These are phyloP conservation scores for Colletotrichum orbiculare DNA, from an alignment of 2,329 filamentous ascomycete species.

Conservation along the genomic window DNA sequence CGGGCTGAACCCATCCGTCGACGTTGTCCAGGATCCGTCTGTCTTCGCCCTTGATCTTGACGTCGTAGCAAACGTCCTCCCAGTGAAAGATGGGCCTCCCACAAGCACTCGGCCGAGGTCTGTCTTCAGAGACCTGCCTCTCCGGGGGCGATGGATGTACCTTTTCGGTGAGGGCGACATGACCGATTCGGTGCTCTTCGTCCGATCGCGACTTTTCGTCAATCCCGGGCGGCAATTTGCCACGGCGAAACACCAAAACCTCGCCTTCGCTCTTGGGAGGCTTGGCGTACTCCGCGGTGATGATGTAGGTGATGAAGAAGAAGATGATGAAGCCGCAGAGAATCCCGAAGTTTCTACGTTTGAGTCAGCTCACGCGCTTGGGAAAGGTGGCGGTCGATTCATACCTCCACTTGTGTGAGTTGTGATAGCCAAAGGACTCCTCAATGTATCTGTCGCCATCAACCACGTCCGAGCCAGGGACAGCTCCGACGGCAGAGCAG, in stretches of 20 bases:
- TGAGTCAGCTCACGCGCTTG: background rate
- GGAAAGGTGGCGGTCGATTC: background rate
- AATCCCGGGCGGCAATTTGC: slow-evolving; percentile 61
- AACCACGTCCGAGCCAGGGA: slow-evolving; percentile 54
- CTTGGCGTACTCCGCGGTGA: slow-evolving; percentile 73
- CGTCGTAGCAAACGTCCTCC: slow-evolving; percentile 72
- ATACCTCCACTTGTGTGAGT: slow-evolving; percentile 57
- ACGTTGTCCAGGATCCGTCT: slow-evolving; percentile 77
- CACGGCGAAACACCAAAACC: slow-evolving; percentile 69
- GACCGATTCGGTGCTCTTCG: slow-evolving; percentile 20
- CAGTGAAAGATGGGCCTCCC: slow-evolving; percentile 68
- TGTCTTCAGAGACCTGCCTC: background rate
- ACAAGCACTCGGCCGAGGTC: slow-evolving; percentile 29
- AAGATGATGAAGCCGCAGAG: slow-evolving; percentile 71
- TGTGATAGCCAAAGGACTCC: slow-evolving; percentile 55
- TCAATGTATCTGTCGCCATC: slow-evolving; percentile 57
- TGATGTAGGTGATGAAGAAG: slow-evolving; percentile 70
- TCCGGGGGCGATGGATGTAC: background rate
- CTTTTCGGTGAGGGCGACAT: background rate
- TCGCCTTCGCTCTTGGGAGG: slow-evolving; percentile 80
- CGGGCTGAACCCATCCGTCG: slow-evolving; percentile 82
- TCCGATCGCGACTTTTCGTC: slow-evolving; percentile 7
- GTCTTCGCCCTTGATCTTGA: slow-evolving; percentile 72
- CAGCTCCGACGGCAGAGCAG: slow-evolving; percentile 58
- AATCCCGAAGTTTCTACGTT: slow-evolving; percentile 72